Percentiles rank a stretch among this genome's conserved stretches.
phyloP scores from a whole-genome alignment of 208 protist species.

The Leishmania amazonensis region DNA sequence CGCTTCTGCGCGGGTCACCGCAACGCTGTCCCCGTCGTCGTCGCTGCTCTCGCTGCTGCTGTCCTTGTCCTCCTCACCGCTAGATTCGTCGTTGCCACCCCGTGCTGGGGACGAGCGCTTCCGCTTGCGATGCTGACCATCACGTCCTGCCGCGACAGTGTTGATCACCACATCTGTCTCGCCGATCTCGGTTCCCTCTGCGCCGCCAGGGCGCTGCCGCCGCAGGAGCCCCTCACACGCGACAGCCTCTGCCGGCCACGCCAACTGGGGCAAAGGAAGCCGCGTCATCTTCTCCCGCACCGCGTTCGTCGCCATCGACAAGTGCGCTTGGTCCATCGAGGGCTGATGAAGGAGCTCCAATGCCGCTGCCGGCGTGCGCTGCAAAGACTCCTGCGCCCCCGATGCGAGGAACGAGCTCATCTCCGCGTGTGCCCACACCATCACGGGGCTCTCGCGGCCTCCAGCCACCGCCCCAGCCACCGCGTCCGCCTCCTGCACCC shows the following conservation, averaged over 20 bases:
- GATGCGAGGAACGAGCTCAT: slow-evolving; percentile 13
- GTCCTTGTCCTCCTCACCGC: slow-evolving; percentile 4
- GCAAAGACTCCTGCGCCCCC: neutral
- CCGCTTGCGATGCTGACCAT: slow-evolving; percentile 1
- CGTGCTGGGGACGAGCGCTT: slow-evolving; percentile 19
- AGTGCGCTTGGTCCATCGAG: slow-evolving; percentile 29
- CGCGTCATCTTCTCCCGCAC: slow-evolving; percentile 17
- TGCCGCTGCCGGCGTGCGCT: slow-evolving; percentile 9
- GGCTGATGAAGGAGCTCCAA: slow-evolving; percentile 41
- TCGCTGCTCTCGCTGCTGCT: neutral
- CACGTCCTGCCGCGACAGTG: neutral
- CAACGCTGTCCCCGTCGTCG: slow-evolving; percentile 26
- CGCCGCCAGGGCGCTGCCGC: neutral
- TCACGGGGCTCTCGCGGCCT: slow-evolving; percentile 8
- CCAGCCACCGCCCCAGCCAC: slow-evolving; percentile 5
- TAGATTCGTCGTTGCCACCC: neutral
- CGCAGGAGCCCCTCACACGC: slow-evolving; percentile 10
- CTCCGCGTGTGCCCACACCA: slow-evolving; percentile 17
- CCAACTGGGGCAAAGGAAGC: slow-evolving; percentile 21
- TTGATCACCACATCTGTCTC: neutral
- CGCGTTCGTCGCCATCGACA: slow-evolving; percentile 18
- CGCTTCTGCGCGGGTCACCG: slow-evolving; percentile 16
- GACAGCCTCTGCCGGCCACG: slow-evolving; percentile 23
- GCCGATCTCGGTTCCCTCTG: neutral
- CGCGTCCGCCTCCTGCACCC: slow-evolving; percentile 27